Base-by-base conservation (phyloP, 2,329 filamentous ascomycete species). In the Aspergillus glaucus region DNA sequence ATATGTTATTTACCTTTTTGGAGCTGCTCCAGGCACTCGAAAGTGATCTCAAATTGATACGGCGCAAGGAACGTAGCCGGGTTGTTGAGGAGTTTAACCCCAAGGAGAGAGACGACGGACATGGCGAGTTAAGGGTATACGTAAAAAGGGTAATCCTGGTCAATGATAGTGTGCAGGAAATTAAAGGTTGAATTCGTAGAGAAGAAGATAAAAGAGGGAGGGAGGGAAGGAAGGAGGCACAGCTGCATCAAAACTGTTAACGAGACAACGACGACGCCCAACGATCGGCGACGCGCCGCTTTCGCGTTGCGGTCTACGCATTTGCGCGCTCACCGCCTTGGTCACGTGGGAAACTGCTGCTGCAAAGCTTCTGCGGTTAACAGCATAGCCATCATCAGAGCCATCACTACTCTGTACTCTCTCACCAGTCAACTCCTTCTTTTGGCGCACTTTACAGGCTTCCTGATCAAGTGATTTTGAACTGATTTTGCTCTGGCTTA, bases 11-110 rank as follows among this genome's bases (percentile, higher is more conserved):
- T 71, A 91, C 90, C 91, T 74, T 96, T 96, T 68, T 95, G 88
- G 36, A 98, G 81, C 59, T 86, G 82, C 76, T 98, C 93, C 21
- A 97, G 82, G 65, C 93, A 97, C 73, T 98, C 93, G 55, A 98
- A 98, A 15, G 93, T 98, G 69, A 98, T 97, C 74, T 98, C 92
- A 61, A 98, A 95, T 71, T 93, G 85, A 71, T 98, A 98, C 47
- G 89, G 84, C 68, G 92, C 87, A 62, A 84, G 86, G 75, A 98
- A 97, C 61, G 87, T 84, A 64, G 93, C 91, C 64, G 93, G 93
- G 76, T 98, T 98, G 81, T 98, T 97, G 69, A 90, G 79, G 61
- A 98, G 88, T 72, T 93, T 88, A 64, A 98, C 93, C 66, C 92
- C 92, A 59, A 98, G 82, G 51, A 98, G 84, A 60, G 91, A 95